A percentile compares a stretch with the other conserved stretches of the same genome.
Evolutionary conservation across 1,284 basidiomycete species (phyloP).

Genomic region (Naganishia cerealis): DNA sequence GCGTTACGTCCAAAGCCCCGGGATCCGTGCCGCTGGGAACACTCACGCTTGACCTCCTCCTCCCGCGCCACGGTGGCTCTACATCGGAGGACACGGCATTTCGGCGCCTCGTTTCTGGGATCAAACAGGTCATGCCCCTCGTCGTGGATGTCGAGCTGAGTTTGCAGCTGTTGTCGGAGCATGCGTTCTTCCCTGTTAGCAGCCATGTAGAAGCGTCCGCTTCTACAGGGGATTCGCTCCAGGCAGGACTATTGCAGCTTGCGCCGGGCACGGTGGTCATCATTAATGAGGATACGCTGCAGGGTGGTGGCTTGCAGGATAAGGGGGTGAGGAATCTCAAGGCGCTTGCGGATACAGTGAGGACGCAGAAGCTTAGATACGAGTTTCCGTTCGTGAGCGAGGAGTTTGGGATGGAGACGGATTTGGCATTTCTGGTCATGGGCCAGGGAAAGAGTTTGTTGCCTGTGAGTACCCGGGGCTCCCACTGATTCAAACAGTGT

Average conservation of each 20-base stretch:
- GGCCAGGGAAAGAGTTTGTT: constrained; percentile 50
- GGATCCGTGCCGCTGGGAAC: constrained; percentile 42
- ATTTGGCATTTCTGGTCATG: constrained; percentile 43
- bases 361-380: constrained; percentile 47
- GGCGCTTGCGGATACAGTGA: constrained; percentile 43
- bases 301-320: constrained; percentile 49
- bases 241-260: constrained; percentile 50
- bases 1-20: constrained; percentile 42
- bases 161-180: constrained; percentile 43
- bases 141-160: constrained; percentile 44
- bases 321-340: constrained; percentile 48
- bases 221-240: constrained; percentile 35
- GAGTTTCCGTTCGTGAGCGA: constrained; percentile 52
- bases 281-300: constrained; percentile 47
- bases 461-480: constrained; percentile 40
- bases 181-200: constrained; percentile 42
- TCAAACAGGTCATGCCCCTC: constrained; percentile 38
- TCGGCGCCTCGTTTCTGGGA: constrained; percentile 8
- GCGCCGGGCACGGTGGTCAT: constrained; percentile 42
- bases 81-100: constrained; percentile 4
- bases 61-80: constrained; percentile 15
- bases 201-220: constrained; percentile 29
- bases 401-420: constrained; percentile 49
- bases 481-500: background rate
- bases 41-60: constrained; percentile 43